phyloP scores from a whole-genome alignment of 2,329 filamentous ascomycete genomes.

The Ramichloridium luteum region DNA sequence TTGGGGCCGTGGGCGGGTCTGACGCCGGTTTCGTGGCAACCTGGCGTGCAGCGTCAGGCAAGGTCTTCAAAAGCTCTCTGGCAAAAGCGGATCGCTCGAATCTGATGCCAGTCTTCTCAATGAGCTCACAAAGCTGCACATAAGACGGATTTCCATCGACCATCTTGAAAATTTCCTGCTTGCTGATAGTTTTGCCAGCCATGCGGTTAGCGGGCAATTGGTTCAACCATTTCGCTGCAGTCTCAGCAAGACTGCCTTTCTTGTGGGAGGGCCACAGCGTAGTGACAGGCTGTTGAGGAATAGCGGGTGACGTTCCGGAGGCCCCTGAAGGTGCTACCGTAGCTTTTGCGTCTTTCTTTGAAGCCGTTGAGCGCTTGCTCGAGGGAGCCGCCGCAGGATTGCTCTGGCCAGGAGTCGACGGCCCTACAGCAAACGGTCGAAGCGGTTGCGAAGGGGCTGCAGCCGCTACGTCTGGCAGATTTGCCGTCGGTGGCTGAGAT shows the following conservation, averaged over 20 bases:
- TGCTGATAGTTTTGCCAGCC: constrained; percentile 24
- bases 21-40: not conserved
- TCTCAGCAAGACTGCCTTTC: constrained; percentile 38
- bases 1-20: not conserved
- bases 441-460: constrained; percentile 5
- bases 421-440: not conserved
- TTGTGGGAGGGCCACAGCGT: constrained; percentile 42
- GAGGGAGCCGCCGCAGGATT: not conserved
- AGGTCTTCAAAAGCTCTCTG: constrained; percentile 35
- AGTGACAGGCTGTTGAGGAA: constrained; percentile 1
- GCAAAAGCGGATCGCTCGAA: constrained; percentile 44
- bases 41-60: constrained; percentile 26
- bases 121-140: constrained; percentile 40
- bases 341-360: no score
- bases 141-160: constrained; percentile 45
- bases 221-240: constrained; percentile 38
- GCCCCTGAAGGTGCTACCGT: no score
- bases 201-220: constrained; percentile 35
- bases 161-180: constrained; percentile 33
- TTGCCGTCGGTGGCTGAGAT: constrained; percentile 7
- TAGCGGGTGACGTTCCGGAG: constrained; percentile 1
- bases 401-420: not conserved
- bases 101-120: constrained; percentile 38
- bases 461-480: constrained; percentile 6
- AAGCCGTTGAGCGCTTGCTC: not conserved